Conservation (phyloP, 2,329 filamentous ascomycete species). For the Venturia asperata region DNA sequence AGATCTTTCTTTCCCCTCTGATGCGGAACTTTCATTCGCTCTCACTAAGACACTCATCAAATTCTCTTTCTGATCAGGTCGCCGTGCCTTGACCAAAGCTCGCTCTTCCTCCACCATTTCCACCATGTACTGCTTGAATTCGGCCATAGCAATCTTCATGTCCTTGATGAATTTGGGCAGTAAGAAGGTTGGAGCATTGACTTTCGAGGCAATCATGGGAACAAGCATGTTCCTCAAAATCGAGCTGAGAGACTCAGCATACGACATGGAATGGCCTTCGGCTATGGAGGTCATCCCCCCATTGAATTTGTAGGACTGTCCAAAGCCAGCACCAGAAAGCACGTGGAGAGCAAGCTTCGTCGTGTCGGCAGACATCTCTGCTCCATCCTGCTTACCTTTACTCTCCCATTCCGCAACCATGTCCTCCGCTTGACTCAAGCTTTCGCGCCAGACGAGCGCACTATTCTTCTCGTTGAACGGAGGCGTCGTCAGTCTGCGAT, state of each 20-base stretch:
- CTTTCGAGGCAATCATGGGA: slow-evolving; percentile 9
- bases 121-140: slow-evolving; percentile 17
- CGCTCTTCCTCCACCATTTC: slow-evolving; percentile 16
- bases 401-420: slow-evolving; percentile 1
- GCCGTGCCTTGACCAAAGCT: background rate
- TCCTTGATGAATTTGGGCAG: slow-evolving; percentile 6
- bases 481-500: slow-evolving; percentile 15
- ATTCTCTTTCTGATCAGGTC: slow-evolving; percentile 13
- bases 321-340: slow-evolving; percentile 12
- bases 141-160: slow-evolving; percentile 10
- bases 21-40: slow-evolving; percentile 1
- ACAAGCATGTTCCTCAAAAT: slow-evolving; percentile 15
- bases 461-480: slow-evolving; percentile 17
- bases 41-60: slow-evolving; percentile 15
- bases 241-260: background rate
- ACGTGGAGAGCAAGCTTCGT: slow-evolving; percentile 16
- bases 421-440: background rate
- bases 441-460: slow-evolving; percentile 13
- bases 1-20: slow-evolving; percentile 6
- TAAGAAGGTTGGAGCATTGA: slow-evolving; percentile 11
- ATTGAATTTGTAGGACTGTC: slow-evolving; percentile 2
- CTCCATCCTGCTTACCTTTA: background rate
- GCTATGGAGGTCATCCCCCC: background rate
- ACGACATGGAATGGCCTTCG: slow-evolving; percentile 6
- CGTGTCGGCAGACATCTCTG: background rate